A percentile compares a stretch with the other conserved stretches of the same genome.
Conservation (phyloP, 768 basidiomycete species). For the Leccinum longicurvipes region DNA sequence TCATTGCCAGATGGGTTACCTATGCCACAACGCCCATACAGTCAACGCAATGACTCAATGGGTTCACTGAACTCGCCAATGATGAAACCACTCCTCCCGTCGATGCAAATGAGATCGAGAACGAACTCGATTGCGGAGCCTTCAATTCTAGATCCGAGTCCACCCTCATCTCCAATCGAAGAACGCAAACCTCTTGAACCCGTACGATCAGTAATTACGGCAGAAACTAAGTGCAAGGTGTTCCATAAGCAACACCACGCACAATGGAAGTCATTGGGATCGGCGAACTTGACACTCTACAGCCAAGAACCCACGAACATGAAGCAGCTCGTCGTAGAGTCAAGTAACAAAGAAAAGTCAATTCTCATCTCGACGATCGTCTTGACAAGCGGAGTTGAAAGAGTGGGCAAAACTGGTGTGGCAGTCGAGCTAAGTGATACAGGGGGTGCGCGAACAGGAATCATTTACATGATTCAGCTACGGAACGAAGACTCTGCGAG, state of each 20-base stretch:
- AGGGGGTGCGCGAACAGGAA: slow-evolving; percentile 84
- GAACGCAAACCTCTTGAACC: slow-evolving; percentile 59
- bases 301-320: slow-evolving; percentile 79
- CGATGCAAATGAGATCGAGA: slow-evolving; percentile 53
- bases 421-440: slow-evolving; percentile 91
- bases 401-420: slow-evolving; percentile 98
- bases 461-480: slow-evolving; percentile 96
- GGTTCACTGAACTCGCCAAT: slow-evolving; percentile 36
- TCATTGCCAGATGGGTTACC: slow-evolving; percentile 34
- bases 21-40: slow-evolving; percentile 26
- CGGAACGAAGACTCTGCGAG: slow-evolving; percentile 85
- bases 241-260: slow-evolving; percentile 94
- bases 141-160: slow-evolving; percentile 69
- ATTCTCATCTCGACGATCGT: slow-evolving; percentile 94
- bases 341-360: slow-evolving; percentile 70
- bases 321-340: slow-evolving; percentile 95
- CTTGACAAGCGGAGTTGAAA: slow-evolving; percentile 91
- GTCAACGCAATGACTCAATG: slow-evolving; percentile 19
- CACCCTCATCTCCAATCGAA: slow-evolving; percentile 76
- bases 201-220: slow-evolving; percentile 71
- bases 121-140: slow-evolving; percentile 49
- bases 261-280: slow-evolving; percentile 96
- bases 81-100: slow-evolving; percentile 56
- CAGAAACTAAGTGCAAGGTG: slow-evolving; percentile 97
- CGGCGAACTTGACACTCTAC: slow-evolving; percentile 85